Evolutionary conservation across 208 protist genomes (phyloP).

Genomic region (Herpetomonas muscarum): DNA sequence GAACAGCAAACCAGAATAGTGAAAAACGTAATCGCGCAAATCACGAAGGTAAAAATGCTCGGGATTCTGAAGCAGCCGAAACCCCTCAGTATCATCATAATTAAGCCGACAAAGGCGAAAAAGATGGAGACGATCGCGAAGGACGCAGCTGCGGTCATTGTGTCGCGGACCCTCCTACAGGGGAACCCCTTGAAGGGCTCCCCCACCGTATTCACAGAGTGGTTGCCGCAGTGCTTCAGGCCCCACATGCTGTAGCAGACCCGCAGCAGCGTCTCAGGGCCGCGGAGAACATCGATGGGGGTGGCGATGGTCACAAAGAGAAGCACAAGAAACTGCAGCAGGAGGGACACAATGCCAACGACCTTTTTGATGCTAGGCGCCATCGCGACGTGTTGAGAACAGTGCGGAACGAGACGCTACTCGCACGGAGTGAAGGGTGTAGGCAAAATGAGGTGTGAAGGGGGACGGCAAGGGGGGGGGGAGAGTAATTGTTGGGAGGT

Average conservation of each 20-base stretch:
- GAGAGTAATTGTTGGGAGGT: too few species aligned
- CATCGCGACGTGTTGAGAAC: too few species aligned
- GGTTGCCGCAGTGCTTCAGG: constrained; percentile 10
- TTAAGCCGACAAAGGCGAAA: constrained; percentile 15
- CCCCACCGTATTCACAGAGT: constrained; percentile 10
- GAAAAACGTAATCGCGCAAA: too few species aligned
- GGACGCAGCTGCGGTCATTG: constrained; percentile 22
- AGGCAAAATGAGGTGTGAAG: too few species aligned
- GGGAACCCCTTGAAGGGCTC: constrained; percentile 15
- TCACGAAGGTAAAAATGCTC: constrained; percentile 10
- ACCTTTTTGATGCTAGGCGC: too few species aligned
- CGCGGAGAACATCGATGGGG: constrained; percentile 24
- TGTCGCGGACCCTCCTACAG: constrained; percentile 5
- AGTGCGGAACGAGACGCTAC: too few species aligned
- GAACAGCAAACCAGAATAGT: too few species aligned
- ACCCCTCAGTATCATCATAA: constrained; percentile 12
- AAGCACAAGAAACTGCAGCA: constrained; percentile 27
- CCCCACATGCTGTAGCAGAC: constrained; percentile 38
- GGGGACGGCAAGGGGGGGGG: too few species aligned
- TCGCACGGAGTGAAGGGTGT: too few species aligned
- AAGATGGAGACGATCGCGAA: constrained; percentile 43
- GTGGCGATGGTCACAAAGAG: constrained; percentile 23
- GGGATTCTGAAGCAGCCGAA: constrained; percentile 9
- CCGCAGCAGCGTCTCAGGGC: background rate
- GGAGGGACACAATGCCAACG: constrained; percentile 9